Conservation (phyloP, 148 eudicot genomes). For the Vaccinium corymbosum region DNA sequence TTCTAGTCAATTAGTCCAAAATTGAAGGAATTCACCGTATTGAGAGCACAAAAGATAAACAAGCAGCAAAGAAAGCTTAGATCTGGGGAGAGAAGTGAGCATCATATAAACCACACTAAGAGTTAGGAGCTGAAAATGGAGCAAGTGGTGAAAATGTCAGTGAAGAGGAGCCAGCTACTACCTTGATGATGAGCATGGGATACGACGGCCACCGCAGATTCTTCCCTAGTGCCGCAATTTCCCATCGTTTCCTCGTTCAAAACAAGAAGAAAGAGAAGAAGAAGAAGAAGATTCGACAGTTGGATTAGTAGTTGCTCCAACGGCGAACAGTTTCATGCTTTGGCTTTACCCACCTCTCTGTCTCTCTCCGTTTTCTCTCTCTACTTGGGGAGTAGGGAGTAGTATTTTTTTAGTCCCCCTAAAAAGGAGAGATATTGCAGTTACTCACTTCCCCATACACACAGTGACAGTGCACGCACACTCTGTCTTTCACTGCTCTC, state of each 20-base stretch:
- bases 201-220: conserved; percentile 73
- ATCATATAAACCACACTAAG: background rate
- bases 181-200: conserved; percentile 73
- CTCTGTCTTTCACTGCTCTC: no score
- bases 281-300: background rate
- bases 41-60: background rate
- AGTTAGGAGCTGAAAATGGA: background rate
- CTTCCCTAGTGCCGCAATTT: conserved; percentile 96
- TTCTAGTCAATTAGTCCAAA: background rate
- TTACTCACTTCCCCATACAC: no score
- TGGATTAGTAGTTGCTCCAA: background rate
- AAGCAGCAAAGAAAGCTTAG: background rate
- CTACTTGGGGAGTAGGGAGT: no score
- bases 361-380: no score
- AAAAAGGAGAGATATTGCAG: no score
- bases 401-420: no score
- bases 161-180: background rate
- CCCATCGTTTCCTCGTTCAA: conserved; percentile 42
- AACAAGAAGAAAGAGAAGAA: background rate
- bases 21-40: background rate
- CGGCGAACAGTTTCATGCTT: conserved; percentile 9
- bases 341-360: background rate
- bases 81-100: background rate
- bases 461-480: no score
- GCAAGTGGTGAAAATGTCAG: background rate